phyloP scores from a whole-genome alignment of 139 green algal genomes.

The Asterochloris erici region DNA sequence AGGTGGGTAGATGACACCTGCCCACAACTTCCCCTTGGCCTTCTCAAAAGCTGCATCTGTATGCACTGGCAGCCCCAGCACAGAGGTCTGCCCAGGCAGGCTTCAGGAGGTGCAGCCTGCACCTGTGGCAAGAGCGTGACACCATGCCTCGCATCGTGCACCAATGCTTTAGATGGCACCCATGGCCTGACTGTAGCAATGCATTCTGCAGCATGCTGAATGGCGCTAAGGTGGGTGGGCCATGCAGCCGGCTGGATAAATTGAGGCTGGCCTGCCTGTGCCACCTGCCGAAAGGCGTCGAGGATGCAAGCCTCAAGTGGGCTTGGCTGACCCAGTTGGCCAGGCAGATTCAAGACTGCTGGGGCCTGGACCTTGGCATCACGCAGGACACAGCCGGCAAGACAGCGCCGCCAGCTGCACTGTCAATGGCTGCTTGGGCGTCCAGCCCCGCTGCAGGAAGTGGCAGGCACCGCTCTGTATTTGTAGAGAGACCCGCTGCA shows the following conservation, averaged over 20 bases:
- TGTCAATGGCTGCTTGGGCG: no score
- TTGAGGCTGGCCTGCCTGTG: constrained; percentile 29
- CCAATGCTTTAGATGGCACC: no score
- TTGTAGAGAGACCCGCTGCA: neutral
- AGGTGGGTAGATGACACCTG: constrained; percentile 12
- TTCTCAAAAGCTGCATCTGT: no score
- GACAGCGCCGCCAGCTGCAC: neutral
- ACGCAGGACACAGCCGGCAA: neutral
- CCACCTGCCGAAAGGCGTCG: constrained; percentile 29
- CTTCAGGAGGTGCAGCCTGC: no score
- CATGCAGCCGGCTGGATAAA: constrained; percentile 54
- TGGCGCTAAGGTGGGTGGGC: constrained; percentile 21
- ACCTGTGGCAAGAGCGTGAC: no score
- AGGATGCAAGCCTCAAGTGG: neutral
- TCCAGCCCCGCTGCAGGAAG: no score
- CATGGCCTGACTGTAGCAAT: no score
- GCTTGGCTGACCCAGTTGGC: neutral
- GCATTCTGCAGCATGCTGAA: neutral
- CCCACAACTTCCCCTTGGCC: no score
- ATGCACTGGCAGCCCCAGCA: no score
- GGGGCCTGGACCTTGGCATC: neutral
- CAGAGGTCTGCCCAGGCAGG: no score
- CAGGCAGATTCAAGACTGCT: neutral
- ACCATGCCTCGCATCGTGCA: no score
- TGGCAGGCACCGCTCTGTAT: neutral